Conservation (phyloP, 1,139 yeast genomes). For the Hansenula sp. region DNA sequence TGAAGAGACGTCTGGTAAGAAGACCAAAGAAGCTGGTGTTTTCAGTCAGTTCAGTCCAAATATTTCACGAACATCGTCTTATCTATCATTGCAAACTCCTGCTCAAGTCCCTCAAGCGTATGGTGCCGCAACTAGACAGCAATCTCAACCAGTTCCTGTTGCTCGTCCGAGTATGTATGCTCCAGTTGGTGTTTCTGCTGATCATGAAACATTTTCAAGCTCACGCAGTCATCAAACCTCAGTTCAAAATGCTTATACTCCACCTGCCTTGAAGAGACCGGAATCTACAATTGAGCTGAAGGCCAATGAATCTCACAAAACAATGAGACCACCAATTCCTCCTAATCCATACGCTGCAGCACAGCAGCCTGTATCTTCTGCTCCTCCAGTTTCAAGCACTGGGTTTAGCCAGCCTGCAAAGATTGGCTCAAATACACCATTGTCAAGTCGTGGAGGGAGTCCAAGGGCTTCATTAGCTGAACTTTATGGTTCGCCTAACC, state of each 20-base stretch:
- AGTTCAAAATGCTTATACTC: background rate
- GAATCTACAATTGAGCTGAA: background rate
- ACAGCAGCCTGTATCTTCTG: conserved; percentile 23
- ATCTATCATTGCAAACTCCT: conserved; percentile 24
- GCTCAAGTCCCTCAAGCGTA: conserved; percentile 17
- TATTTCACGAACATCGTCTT: conserved; percentile 51
- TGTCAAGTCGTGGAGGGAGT: conserved; percentile 1
- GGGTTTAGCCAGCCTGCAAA: conserved; percentile 1
- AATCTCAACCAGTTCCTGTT: conserved; percentile 2
- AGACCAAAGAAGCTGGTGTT: conserved; percentile 45
- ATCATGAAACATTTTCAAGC: background rate
- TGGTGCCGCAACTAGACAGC: conserved; percentile 3
- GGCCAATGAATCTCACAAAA: background rate
- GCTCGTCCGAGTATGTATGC: conserved; percentile 6
- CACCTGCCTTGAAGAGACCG: conserved; percentile 1
- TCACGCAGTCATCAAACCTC: background rate
- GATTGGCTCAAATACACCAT: background rate
- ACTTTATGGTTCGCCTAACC: background rate
- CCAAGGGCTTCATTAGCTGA: conserved; percentile 8
- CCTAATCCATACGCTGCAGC: conserved; percentile 17
- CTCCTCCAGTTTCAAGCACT: conserved; percentile 14
- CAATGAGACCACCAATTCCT: conserved; percentile 4
- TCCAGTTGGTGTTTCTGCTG: conserved; percentile 3
- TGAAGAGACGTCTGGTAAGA: conserved; percentile 37
- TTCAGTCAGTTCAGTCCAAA: conserved; percentile 74